These are phyloP conservation scores for Pleurotus cornucopiae DNA, from an alignment of 768 basidiomycete species.

Conservation along the genomic window DNA sequence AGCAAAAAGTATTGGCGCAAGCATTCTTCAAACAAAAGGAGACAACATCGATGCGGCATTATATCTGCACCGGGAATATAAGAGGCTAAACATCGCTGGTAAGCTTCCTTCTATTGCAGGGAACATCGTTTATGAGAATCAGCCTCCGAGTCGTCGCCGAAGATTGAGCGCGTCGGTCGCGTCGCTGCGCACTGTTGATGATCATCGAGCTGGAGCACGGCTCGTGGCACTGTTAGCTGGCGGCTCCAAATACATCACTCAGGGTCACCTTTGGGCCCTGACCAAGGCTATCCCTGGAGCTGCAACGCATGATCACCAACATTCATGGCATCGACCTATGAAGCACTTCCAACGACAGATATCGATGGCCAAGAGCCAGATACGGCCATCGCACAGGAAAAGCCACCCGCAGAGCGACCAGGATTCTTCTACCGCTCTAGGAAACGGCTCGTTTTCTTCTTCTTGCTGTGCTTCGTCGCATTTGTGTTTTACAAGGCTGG, in stretches of 20 bases:
- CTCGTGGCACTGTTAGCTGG: background rate
- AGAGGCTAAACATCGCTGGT: background rate
- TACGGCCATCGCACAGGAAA: background rate
- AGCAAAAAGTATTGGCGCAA: background rate
- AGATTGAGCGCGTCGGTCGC: background rate
- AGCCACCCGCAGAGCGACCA: background rate
- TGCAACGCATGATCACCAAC: background rate
- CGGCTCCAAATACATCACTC: no score
- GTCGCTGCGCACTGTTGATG: background rate
- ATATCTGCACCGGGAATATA: background rate
- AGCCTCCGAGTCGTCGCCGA: constrained; percentile 1
- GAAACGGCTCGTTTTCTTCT: constrained; percentile 24
- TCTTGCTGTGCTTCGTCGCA: constrained; percentile 25
- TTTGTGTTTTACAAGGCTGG: constrained; percentile 28
- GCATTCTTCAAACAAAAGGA: background rate
- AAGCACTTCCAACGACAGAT: constrained; percentile 26
- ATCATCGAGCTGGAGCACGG: background rate
- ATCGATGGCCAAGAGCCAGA: constrained; percentile 8
- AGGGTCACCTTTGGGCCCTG: background rate
- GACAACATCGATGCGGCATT: background rate
- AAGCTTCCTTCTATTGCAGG: background rate
- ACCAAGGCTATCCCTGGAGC: background rate
- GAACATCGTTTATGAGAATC: background rate
- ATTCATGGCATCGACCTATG: constrained; percentile 20
- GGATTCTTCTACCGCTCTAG: background rate